Base-by-base conservation (phyloP, 768 basidiomycete genomes). In the Nevesoporus exiguus region DNA sequence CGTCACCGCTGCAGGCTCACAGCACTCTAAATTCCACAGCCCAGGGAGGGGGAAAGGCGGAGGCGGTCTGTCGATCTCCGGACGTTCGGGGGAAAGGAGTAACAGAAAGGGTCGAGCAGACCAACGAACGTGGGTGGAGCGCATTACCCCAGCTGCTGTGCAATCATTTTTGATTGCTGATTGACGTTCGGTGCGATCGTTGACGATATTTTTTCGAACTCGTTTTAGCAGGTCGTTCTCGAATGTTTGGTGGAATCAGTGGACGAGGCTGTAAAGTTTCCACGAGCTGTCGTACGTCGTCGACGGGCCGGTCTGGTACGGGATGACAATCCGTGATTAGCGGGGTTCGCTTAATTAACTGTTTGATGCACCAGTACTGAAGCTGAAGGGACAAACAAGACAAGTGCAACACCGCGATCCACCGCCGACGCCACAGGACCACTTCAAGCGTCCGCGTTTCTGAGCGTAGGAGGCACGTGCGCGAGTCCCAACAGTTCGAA, bases 401-500 rank as follows among this genome's bases (percentile, higher is more conserved):
- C 42, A 24, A 25, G 24, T 21, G 14, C 27, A 14, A 27, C 15
- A 33, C 52, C 43, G 36, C 36, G 19, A 22, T n/a, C n/a, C 5
- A 43, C 17, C 25, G 13, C 30, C 46, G n/a, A 27, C 54, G 52
- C 54, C 62, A 66, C 53, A 53, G 51, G 29, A 33, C 27, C 14
- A 7, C n/a, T 27, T 54, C 68, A 86, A 22, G 73, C 70, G 66
- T 88, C 84, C 0, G 89, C 88, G 63, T 91, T 93, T 48, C 91
- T 77, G 71, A 84, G 66, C 1, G 73, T 78, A 3, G 91, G 90
- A 52, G 85, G 81, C 25, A 93, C 72, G 77, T 83, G 92, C 41
- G 82, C 75, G 47, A 92, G 68, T 0, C 84, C 87, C 14, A 91
- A 71, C 1, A 86, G 71, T 29, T 83, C 78, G 61, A 93, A 93